Evolutionary conservation across 805 yeast species (phyloP), one percentile per base, ranked within the genome.

Genomic region (Metschnikowia borealis): DNA sequence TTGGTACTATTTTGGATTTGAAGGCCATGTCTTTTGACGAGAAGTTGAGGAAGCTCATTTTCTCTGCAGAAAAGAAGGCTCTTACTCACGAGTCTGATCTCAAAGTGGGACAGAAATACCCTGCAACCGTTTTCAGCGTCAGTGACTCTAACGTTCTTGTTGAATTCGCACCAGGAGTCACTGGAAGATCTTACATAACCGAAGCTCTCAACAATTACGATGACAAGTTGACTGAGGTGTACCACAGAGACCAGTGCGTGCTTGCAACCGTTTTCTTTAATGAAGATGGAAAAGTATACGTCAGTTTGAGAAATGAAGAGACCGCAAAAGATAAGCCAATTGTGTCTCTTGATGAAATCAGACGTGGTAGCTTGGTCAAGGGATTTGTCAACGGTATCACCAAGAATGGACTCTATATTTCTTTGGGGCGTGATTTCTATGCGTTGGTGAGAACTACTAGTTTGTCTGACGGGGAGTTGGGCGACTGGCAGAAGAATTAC

Each of bases 401-500:
- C 13, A 84, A 85, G 57, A 79, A 82, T 50, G 96, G 96, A 64
- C 67, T 92, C 23, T 89, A 85, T 63, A 85, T 92, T 45, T 77
- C 87, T 18, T 70, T 92, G 56, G 89, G 94, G 38, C 78, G 87
- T 54, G 71, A 76, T 1, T 73, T 87, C 23, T 81, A 80, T 58
- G 97, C 91, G 1, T 82, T 92, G 61, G 94, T 89, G 26, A 84
- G 89, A 61, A 83, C 89, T 45, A 68, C 85, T 39, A 91, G 91
- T 63, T 72, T 92, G 29, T 87, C 95, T 10, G 98, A 92, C 60
- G 75, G 85, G 0, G 88, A 72, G 60, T 70, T 89, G 62, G 86
- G 85, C 60, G 96, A 92, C 51, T 92, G 98, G 98, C 88, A 88
- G 73, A 83, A 82, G 55, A 79, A 75, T 54, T 89, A 78, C 77